phyloP scores from a whole-genome alignment of 352 stramenopile genomes.

The Pythium phragmiticola region DNA sequence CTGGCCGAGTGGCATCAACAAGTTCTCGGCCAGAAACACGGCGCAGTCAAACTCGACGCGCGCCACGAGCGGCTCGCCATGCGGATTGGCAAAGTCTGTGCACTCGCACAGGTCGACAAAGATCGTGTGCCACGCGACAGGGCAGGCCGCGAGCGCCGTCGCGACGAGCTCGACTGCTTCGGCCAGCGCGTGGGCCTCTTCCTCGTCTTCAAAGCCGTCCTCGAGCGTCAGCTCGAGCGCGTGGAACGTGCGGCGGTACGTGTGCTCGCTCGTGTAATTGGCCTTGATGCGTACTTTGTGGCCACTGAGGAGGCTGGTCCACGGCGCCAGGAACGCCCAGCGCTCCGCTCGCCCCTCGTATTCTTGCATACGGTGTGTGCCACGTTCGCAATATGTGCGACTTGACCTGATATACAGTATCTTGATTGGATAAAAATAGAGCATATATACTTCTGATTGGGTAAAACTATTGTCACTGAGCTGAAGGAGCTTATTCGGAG shows the following conservation, averaged over 20 bases:
- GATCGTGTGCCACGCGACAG: slow-evolving; percentile 9
- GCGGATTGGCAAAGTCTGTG: slow-evolving; percentile 8
- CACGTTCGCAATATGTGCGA: neutral
- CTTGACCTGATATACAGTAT: neutral
- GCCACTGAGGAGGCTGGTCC: slow-evolving; percentile 15
- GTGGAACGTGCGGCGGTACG: slow-evolving; percentile 19
- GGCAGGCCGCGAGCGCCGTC: slow-evolving; percentile 11
- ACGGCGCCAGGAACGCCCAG: slow-evolving; percentile 22
- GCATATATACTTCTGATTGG: neutral
- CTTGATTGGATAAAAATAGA: slow-evolving; percentile 3
- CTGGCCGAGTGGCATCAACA: neutral
- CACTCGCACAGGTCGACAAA: slow-evolving; percentile 18
- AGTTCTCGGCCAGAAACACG: neutral
- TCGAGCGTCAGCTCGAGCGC: slow-evolving; percentile 17
- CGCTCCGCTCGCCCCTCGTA: slow-evolving; percentile 13
- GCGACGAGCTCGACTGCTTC: slow-evolving; percentile 23
- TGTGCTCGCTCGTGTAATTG: slow-evolving; percentile 2
- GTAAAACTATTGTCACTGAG: neutral
- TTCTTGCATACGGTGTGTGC: slow-evolving; percentile 5
- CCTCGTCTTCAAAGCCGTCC: neutral
- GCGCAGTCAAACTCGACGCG: slow-evolving; percentile 15
- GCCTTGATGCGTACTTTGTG: slow-evolving; percentile 9
- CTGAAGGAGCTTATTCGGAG: neutral
- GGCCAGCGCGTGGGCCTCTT: neutral
- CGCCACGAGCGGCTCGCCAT: slow-evolving; percentile 10